These are phyloP conservation scores for Populus euphratica DNA, from an alignment of 345 rosid species.

Conservation along the genomic window DNA sequence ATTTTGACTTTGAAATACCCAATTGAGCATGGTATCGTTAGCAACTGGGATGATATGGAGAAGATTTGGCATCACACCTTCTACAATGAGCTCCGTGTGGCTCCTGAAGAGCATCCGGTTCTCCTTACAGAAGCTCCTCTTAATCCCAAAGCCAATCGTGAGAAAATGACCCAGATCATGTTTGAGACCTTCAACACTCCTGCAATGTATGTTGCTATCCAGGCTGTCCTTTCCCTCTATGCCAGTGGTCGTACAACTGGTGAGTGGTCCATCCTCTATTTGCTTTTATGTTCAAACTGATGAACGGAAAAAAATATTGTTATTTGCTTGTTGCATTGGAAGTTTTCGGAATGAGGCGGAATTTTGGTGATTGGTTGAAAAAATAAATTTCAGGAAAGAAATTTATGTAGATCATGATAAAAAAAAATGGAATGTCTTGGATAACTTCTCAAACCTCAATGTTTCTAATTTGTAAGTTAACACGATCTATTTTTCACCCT, in stretches of 20 bases:
- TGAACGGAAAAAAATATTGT: background rate
- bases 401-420: background rate
- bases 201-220: conserved; percentile 59
- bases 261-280: conserved; percentile 17
- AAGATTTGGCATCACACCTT: conserved; percentile 62
- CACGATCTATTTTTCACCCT: background rate
- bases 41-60: conserved; percentile 71
- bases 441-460: background rate
- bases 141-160: conserved; percentile 74
- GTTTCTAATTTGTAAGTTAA: background rate
- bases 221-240: conserved; percentile 66
- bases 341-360: background rate
- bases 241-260: conserved; percentile 80
- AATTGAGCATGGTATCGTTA: conserved; percentile 60
- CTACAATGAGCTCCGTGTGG: conserved; percentile 68
- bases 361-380: background rate
- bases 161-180: conserved; percentile 69
- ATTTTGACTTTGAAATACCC: conserved; percentile 60
- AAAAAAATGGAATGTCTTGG: background rate
- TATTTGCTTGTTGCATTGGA: background rate
- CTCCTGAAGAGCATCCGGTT: conserved; percentile 73
- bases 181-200: conserved; percentile 60
- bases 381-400: background rate
- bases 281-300: background rate
- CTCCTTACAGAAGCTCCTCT: conserved; percentile 79